These are phyloP conservation scores for Fusarium compactum DNA, from an alignment of 2,329 filamentous ascomycete genomes.

Conservation along the genomic window DNA sequence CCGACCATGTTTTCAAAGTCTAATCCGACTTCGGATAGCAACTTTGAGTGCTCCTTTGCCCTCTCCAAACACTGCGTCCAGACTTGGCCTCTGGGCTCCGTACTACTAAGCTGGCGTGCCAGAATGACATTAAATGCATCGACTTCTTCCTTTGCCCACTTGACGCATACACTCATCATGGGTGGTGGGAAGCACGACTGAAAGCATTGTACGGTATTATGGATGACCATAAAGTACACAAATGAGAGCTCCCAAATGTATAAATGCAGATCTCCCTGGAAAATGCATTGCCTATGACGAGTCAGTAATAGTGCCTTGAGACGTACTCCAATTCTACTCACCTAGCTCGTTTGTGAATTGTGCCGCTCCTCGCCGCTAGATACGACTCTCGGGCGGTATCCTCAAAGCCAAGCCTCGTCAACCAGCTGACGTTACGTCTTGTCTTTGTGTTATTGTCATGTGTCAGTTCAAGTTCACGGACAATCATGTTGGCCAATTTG, in stretches of 20 bases:
- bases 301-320: constrained; percentile 18
- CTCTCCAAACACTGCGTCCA: constrained; percentile 88
- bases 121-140: constrained; percentile 90
- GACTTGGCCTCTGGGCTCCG: constrained; percentile 78
- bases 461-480: constrained; percentile 80
- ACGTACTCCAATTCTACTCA: constrained; percentile 51
- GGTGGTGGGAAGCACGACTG: constrained; percentile 86
- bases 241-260: constrained; percentile 97
- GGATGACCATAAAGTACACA: constrained; percentile 94
- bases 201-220: constrained; percentile 92
- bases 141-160: constrained; percentile 97
- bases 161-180: constrained; percentile 94
- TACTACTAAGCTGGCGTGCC: constrained; percentile 85
- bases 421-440: constrained; percentile 84
- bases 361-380: constrained; percentile 79
- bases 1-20: constrained; percentile 90
- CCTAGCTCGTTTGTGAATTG: constrained; percentile 86
- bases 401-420: constrained; percentile 88
- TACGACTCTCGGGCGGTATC: constrained; percentile 90
- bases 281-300: constrained; percentile 82
- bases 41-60: constrained; percentile 81
- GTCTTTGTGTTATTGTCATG: constrained; percentile 83
- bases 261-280: constrained; percentile 90
- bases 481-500: constrained; percentile 80
- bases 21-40: constrained; percentile 86